Evolutionary conservation across 257 asterid genomes (phyloP), one percentile per base, ranked within the genome.

Genomic region (Penstemon eatonii): DNA sequence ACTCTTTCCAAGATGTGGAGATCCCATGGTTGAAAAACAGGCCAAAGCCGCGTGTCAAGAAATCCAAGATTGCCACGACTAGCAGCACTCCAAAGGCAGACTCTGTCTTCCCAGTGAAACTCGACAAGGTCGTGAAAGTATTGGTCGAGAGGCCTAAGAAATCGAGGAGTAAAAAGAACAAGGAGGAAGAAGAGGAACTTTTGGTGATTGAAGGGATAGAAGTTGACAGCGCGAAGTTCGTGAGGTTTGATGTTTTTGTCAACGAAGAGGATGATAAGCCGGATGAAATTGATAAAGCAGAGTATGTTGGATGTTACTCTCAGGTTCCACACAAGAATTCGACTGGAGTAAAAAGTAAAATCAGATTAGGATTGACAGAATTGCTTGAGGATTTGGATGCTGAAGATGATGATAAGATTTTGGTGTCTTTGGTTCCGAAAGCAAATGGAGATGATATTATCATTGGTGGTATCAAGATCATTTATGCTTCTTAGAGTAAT

Each of bases 371-470:
- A 42, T 36, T 83, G 45, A 68, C 69, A 4, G 84, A 82, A 60
- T 59, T 82, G 18, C 47, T 82, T 13, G 88, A 82, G 49, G 86
- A 82, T 53, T 36, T 85, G 73, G 85, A 73, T 4, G 77, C 41
- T 5, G 87, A 84, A 11, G 83, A 81, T 40, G 87, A 79, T 57
- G 89, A 84, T 6, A 8, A 75, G 18, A 63, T 82, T 37, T 44
- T 79, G 80, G 89, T 82, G 2, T 65, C 87, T 53, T 57, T 84
- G 72, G 86, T 84, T 5, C 87, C 87, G 0, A 74, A 46, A 49
- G 72, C 65, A 0, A 75, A 74, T 18, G 81, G 81, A 10, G 80
- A 75, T 0, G 70, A 68, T 11, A 54, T 75, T 5, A 76, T 75
- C 71, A 74, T 79, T 72, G 75, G 74, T 67, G 87, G 81, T 3